Evolutionary conservation across 768 basidiomycete genomes (phyloP), one percentile per base, ranked within the genome.

Genomic region (Tephrocybe sp.): DNA sequence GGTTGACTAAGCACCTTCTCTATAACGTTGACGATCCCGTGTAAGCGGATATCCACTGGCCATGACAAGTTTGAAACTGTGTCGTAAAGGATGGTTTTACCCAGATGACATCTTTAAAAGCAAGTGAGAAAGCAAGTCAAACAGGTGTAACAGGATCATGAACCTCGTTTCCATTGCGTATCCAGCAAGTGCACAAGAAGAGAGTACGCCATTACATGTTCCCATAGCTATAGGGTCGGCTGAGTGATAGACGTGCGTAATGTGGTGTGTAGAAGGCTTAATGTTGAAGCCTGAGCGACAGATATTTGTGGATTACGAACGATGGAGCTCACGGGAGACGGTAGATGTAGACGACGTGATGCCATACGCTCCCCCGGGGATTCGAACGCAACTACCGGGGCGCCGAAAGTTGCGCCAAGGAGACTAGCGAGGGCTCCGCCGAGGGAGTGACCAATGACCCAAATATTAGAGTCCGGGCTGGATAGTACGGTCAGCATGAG

Each of bases 141-240:
- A 25, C 25, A 19, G n/a, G 28, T 21, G 5, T 2, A 37, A 46
- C 9, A 30, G 34, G 27, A 49, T 42, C 13, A 68, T 76, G 27
- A 30, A 86, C 84, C 76, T 74, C 31, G 86, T 78, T 67, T 93
- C 92, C 77, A 94, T 76, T 2, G 92, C 95, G 61, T 89, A 97
- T n/a, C 95, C 95, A 18, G 78, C 90, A 9, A 92, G 67, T 3
- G 88, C 84, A 63, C 95, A 98, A 1, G 84, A 80, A 0, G 89
- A 93, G 1, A 89, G 60, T 1, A 89, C 72, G 12, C 91, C 91
- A 49, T 81, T 93, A 68, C 92, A 93, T 7, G 83, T 86, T 28
- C 89, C 89, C 85, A 92, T 92, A 16, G 95, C 82, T 43, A 98
- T 89, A 5, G 95, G 95, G 68, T 98, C 95, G 22, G 94, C 95